Evolutionary conservation across 2,329 filamentous ascomycete genomes (phyloP).

Genomic region (Cladobotryum mycophilum): DNA sequence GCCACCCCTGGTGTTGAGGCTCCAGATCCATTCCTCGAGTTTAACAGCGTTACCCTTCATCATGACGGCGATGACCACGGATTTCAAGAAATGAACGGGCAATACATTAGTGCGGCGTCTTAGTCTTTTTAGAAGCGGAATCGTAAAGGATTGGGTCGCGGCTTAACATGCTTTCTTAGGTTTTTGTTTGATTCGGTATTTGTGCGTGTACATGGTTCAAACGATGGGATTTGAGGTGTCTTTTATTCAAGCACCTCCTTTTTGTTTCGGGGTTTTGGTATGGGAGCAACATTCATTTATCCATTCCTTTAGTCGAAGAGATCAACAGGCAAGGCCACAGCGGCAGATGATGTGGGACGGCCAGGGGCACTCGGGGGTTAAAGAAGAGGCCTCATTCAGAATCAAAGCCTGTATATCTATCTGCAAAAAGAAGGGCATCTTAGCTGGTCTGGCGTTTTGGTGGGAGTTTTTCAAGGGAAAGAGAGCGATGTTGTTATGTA

Average conservation of each 20-base stretch:
- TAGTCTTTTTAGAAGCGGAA: constrained; percentile 5
- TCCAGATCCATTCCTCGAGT: constrained; percentile 92
- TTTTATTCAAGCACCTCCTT: constrained; percentile 9
- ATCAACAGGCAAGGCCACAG: constrained; percentile 2
- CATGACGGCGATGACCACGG: constrained; percentile 80
- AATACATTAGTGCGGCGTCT: constrained; percentile 15
- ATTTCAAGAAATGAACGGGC: constrained; percentile 17
- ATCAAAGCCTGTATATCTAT: constrained; percentile 9
- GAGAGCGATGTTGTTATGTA: constrained; percentile 21
- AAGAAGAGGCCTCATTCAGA: constrained; percentile 1
- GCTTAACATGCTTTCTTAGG: neutral
- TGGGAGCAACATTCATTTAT: constrained; percentile 1
- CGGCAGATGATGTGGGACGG: constrained; percentile 1
- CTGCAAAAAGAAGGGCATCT: constrained; percentile 19
- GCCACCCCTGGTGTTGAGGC: constrained; percentile 78
- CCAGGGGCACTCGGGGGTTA: neutral
- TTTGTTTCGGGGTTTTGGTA: constrained; percentile 2
- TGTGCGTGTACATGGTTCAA: constrained; percentile 6
- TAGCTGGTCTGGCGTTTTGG: constrained; percentile 28
- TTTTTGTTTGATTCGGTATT: constrained; percentile 4
- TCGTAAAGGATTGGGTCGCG: neutral
- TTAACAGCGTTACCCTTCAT: constrained; percentile 95
- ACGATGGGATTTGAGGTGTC: constrained; percentile 3
- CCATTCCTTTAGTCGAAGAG: neutral
- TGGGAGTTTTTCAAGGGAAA: constrained; percentile 22